These are phyloP conservation scores for Nothophaeocryptopus gaeumannii DNA, from an alignment of 2,329 filamentous ascomycete species.

Conservation along the genomic window DNA sequence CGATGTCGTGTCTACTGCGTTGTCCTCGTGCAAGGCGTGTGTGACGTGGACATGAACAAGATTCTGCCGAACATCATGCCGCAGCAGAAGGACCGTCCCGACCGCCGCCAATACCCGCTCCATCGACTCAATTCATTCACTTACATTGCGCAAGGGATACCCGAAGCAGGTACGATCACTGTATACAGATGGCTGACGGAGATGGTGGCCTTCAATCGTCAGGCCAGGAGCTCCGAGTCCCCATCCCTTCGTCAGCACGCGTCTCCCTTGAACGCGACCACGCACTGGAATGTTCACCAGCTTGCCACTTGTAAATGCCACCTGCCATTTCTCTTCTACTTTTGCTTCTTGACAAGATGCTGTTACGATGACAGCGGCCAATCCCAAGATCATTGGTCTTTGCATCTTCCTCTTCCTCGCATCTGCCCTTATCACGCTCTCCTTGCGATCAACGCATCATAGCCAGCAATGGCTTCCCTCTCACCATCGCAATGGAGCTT, in stretches of 20 bases:
- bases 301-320: constrained; percentile 8
- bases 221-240: too few species aligned
- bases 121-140: too few species aligned
- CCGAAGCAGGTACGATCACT: too few species aligned
- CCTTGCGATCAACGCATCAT: constrained; percentile 24
- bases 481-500: constrained; percentile 8
- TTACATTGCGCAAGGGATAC: too few species aligned
- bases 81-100: too few species aligned
- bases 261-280: constrained; percentile 1
- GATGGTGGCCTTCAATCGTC: too few species aligned
- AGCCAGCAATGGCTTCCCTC: constrained; percentile 23
- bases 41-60: too few species aligned
- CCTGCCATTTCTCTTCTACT: constrained; percentile 6
- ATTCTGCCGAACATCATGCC: too few species aligned
- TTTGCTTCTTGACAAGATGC: constrained; percentile 13
- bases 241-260: constrained; percentile 5
- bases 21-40: too few species aligned
- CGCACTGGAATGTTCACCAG: constrained; percentile 6
- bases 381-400: constrained; percentile 31
- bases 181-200: too few species aligned
- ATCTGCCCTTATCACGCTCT: constrained; percentile 35
- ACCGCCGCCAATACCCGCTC: too few species aligned
- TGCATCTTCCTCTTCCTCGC: constrained; percentile 36
- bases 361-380: constrained; percentile 21
- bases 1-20: too few species aligned